phyloP scores from a whole-genome alignment of 2,329 filamentous ascomycete genomes.

The Sporothrix humicola region DNA sequence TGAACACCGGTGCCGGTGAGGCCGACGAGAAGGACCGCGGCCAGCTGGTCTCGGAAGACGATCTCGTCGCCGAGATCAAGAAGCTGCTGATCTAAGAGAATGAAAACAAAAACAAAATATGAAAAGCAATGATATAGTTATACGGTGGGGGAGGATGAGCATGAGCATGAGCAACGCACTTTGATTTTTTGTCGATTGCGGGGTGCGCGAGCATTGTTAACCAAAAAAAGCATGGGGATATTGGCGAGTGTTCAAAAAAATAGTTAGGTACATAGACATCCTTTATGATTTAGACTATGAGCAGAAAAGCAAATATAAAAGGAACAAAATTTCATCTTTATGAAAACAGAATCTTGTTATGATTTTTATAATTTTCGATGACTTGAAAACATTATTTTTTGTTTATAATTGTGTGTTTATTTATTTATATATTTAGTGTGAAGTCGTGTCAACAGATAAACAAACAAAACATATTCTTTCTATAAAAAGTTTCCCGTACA shows the following conservation, averaged over 20 bases:
- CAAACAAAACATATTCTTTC: too few relatives aligned
- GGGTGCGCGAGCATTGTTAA: constrained; percentile 3
- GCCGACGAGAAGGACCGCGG: constrained; percentile 92
- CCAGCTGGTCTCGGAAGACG: constrained; percentile 69
- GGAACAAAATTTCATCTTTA: background rate
- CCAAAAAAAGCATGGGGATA: background rate
- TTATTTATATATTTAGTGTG: too few relatives aligned
- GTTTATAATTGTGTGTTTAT: too few relatives aligned
- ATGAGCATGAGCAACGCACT: background rate
- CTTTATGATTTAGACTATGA: constrained; percentile 17
- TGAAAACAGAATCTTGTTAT: background rate
- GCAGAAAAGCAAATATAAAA: background rate
- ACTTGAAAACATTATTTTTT: too few relatives aligned
- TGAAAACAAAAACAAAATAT: background rate
- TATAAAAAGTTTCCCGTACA: too few relatives aligned
- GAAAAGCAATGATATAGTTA: background rate
- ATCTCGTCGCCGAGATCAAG: constrained; percentile 69
- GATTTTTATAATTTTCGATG: background rate
- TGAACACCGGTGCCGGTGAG: constrained; percentile 59
- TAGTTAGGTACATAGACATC: constrained; percentile 11
- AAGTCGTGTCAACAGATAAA: too few relatives aligned
- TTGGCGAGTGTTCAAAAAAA: background rate
- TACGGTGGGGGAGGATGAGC: background rate
- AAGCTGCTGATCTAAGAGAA: constrained; percentile 38
- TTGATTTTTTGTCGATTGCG: constrained; percentile 1